Percentiles rank a stretch among this genome's conserved stretches.
These are phyloP conservation scores for Kluyveromyces starmeri DNA, from an alignment of 805 yeast species.

Conservation along the genomic window DNA sequence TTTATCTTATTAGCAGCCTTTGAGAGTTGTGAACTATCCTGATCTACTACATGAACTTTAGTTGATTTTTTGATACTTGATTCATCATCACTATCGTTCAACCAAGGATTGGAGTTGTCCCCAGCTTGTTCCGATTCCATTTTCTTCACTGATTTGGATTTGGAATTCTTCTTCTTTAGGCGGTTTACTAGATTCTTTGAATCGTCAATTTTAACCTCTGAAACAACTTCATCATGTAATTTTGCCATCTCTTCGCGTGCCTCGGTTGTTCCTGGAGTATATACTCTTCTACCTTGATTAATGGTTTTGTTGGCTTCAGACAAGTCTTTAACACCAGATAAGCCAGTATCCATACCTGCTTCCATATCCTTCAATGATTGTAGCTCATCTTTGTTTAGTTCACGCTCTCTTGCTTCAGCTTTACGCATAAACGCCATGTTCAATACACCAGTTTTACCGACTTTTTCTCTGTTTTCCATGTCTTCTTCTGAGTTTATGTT, in stretches of 20 bases:
- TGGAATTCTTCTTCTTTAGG: conserved; percentile 20
- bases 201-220: conserved; percentile 45
- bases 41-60: conserved; percentile 40
- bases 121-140: not conserved
- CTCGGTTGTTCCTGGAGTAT: conserved; percentile 46
- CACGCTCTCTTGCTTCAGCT: conserved; percentile 64
- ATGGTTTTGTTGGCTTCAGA: conserved; percentile 40
- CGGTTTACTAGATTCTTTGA: conserved; percentile 37
- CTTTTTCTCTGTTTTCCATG: conserved; percentile 30
- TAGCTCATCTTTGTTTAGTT: conserved; percentile 47
- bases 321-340: conserved; percentile 28
- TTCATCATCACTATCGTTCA: conserved; percentile 28
- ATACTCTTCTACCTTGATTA: conserved; percentile 75
- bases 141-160: not conserved
- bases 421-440: conserved; percentile 93
- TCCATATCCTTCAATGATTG: conserved; percentile 43
- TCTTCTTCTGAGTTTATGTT: conserved; percentile 33
- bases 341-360: conserved; percentile 36
- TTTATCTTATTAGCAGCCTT: conserved; percentile 40
- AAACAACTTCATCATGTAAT: conserved; percentile 29
- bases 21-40: conserved; percentile 39
- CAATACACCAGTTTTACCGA: conserved; percentile 84
- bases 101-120: conserved; percentile 44
- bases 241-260: conserved; percentile 28
- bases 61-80: conserved; percentile 33